phyloP scores from a whole-genome alignment of 345 rosid genomes.

The Acer yangbiense region DNA sequence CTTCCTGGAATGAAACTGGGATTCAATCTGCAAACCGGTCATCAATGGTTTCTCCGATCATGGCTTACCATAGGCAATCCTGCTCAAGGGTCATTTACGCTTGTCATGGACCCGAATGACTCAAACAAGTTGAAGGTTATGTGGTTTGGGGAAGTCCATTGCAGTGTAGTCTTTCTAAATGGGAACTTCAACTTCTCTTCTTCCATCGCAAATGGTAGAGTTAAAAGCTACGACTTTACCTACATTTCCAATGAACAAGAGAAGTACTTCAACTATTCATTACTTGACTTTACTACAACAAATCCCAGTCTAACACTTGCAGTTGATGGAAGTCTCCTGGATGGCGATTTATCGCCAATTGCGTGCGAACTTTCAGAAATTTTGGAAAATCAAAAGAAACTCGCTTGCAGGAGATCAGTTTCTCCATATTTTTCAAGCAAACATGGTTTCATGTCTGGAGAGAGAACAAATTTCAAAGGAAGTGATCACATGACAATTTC shows the following conservation, averaged over 20 bases:
- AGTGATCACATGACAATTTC: neutral
- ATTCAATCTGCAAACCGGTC: slow-evolving; percentile 29
- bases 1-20: slow-evolving; percentile 52
- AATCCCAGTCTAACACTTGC: no score
- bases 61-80: slow-evolving; percentile 22
- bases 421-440: neutral
- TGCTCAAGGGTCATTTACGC: slow-evolving; percentile 24
- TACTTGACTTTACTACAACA: no score
- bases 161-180: slow-evolving; percentile 19
- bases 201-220: no score
- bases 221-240: neutral
- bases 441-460: neutral
- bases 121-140: slow-evolving; percentile 22
- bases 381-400: no score
- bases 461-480: neutral
- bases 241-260: slow-evolving; percentile 29
- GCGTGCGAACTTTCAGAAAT: no score
- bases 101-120: slow-evolving; percentile 34
- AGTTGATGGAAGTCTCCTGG: no score
- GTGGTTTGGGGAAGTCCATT: slow-evolving; percentile 16
- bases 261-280: slow-evolving; percentile 20
- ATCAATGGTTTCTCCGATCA: slow-evolving; percentile 34
- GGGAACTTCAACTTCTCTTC: neutral
- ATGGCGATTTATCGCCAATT: no score
- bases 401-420: neutral